Percentiles rank a stretch among this genome's conserved stretches.
These are phyloP conservation scores for Suhomyces coccinellae DNA, from an alignment of 1,139 yeast genomes.

Conservation along the genomic window DNA sequence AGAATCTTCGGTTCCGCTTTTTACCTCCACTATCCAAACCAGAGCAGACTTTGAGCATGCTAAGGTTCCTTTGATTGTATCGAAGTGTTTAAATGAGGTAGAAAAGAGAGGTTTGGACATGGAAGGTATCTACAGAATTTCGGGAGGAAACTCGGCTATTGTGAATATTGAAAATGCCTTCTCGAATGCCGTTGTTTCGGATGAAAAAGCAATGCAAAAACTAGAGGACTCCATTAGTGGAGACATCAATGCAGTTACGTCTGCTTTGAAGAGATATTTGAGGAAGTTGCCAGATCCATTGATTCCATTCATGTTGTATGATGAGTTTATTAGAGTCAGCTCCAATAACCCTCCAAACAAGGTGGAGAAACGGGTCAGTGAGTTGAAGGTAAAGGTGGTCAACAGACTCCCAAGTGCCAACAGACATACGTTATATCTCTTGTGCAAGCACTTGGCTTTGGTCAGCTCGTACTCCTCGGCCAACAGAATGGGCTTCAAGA, in stretches of 20 bases:
- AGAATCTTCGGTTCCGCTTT: constrained; percentile 31
- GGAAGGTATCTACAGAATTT: constrained; percentile 90
- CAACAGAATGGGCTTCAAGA: constrained; percentile 79
- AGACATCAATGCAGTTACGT: constrained; percentile 85
- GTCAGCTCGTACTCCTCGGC: constrained; percentile 48
- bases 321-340: constrained; percentile 54
- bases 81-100: constrained; percentile 75
- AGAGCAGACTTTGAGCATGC: constrained; percentile 62
- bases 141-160: constrained; percentile 83
- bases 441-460: constrained; percentile 65
- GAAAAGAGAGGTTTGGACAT: constrained; percentile 68
- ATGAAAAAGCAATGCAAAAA: constrained; percentile 40
- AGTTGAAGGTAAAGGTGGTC: constrained; percentile 26
- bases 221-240: constrained; percentile 52
- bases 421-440: constrained; percentile 50
- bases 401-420: constrained; percentile 67
- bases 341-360: constrained; percentile 34
- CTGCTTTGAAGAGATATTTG: constrained; percentile 82
- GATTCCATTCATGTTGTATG: constrained; percentile 69
- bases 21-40: constrained; percentile 53
- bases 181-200: constrained; percentile 31
- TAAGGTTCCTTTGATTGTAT: constrained; percentile 66
- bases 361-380: constrained; percentile 35
- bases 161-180: constrained; percentile 54
- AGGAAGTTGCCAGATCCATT: constrained; percentile 85